Evolutionary conservation across 2,329 filamentous ascomycete genomes (phyloP).

Genomic region (Trichoderma cornu-damae): DNA sequence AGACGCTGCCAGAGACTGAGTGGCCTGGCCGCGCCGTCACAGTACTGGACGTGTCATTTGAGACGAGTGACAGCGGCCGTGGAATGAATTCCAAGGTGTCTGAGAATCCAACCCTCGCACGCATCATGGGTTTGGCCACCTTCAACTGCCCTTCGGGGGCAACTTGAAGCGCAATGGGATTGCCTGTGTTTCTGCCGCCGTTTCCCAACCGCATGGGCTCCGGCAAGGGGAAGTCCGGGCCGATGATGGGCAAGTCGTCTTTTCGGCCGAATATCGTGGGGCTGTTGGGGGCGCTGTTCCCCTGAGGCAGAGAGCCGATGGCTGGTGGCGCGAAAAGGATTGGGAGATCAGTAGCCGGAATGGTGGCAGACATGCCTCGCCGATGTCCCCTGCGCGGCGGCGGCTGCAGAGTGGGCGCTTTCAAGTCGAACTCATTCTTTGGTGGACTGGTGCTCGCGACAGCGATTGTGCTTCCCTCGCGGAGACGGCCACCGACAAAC

Average conservation of each 20-base stretch:
- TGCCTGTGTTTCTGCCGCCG: not conserved
- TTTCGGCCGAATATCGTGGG: slow-evolving; percentile 43
- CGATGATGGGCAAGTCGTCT: slow-evolving; percentile 13
- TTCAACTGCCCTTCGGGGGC: slow-evolving; percentile 4
- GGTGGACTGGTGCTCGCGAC: slow-evolving; percentile 66
- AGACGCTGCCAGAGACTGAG: slow-evolving; percentile 72
- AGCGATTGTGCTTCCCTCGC: slow-evolving; percentile 53
- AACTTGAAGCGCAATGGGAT: slow-evolving; percentile 5
- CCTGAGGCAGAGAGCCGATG: slow-evolving; percentile 46
- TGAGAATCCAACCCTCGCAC: slow-evolving; percentile 73
- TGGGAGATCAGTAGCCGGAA: slow-evolving; percentile 78
- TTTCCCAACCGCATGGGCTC: slow-evolving; percentile 12
- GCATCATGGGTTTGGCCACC: slow-evolving; percentile 35
- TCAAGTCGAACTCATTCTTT: slow-evolving; percentile 55
- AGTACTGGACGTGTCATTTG: slow-evolving; percentile 77
- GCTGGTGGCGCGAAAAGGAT: slow-evolving; percentile 56
- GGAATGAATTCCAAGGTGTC: slow-evolving; percentile 80
- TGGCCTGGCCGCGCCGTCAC: slow-evolving; percentile 64
- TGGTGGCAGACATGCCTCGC: slow-evolving; percentile 64
- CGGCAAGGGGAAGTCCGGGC: slow-evolving; percentile 2
- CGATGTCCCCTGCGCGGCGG: slow-evolving; percentile 59
- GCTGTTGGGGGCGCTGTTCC: slow-evolving; percentile 61
- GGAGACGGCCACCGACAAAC: slow-evolving; percentile 70
- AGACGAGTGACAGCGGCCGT: slow-evolving; percentile 75
- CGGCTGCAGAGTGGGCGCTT: slow-evolving; percentile 51